Percentiles rank a stretch among this genome's conserved stretches.
Conservation (phyloP, 2,329 filamentous ascomycete genomes). For the Lasiodiplodia sp. region DNA sequence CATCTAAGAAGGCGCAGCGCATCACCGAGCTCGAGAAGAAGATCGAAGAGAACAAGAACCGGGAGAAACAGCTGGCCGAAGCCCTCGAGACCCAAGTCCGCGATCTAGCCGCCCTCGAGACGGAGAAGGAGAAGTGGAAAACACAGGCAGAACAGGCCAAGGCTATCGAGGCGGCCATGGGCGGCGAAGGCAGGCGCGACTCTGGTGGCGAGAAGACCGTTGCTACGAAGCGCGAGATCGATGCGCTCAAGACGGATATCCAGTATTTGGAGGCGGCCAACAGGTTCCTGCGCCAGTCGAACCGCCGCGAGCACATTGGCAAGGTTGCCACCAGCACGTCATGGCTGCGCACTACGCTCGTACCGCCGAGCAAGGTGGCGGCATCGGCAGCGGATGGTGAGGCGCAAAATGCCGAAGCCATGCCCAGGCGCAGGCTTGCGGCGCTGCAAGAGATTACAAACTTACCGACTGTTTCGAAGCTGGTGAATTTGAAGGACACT, state of each 20-base stretch:
- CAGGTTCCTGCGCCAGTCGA: slow-evolving; percentile 24
- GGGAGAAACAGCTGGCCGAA: slow-evolving; percentile 28
- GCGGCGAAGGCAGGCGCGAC: slow-evolving; percentile 21
- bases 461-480: slow-evolving; percentile 16
- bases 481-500: slow-evolving; percentile 10
- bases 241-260: slow-evolving; percentile 28
- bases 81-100: slow-evolving; percentile 22
- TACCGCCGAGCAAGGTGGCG: slow-evolving; percentile 6
- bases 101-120: slow-evolving; percentile 27
- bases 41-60: slow-evolving; percentile 24
- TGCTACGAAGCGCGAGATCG: slow-evolving; percentile 30
- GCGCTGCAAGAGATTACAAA: slow-evolving; percentile 26
- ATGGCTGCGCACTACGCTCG: slow-evolving; percentile 21
- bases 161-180: slow-evolving; percentile 23
- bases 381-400: background rate
- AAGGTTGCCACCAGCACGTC: slow-evolving; percentile 10
- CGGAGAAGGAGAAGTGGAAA: slow-evolving; percentile 31
- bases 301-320: slow-evolving; percentile 23
- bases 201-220: slow-evolving; percentile 29
- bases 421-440: slow-evolving; percentile 11
- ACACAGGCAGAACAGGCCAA: slow-evolving; percentile 27
- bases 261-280: slow-evolving; percentile 27
- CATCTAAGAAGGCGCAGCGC: slow-evolving; percentile 70
- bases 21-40: slow-evolving; percentile 30
- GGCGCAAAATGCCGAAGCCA: background rate